Percentiles rank a stretch among this genome's conserved stretches.
These are phyloP conservation scores for Backusella circina DNA, from an alignment of 192 early-diverging fungal genomes.

Conservation along the genomic window DNA sequence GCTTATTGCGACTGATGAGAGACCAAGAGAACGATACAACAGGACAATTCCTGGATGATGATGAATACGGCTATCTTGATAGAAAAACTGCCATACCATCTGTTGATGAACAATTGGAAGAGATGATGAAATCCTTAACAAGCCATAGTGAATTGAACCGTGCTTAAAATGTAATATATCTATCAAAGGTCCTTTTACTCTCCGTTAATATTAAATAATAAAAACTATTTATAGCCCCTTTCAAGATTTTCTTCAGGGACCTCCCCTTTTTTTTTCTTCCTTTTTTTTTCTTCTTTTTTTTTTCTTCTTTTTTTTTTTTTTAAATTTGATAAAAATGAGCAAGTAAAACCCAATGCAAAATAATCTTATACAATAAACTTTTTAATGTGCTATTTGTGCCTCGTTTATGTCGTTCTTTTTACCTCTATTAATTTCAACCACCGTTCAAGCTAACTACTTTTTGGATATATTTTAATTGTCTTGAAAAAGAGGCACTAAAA, in stretches of 20 bases:
- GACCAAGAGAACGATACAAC: not conserved
- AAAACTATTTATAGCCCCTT: not conserved
- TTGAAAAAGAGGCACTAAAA: not conserved
- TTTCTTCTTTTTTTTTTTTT: not conserved
- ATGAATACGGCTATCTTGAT: not conserved
- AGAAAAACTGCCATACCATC: not conserved
- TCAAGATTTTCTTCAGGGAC: not conserved
- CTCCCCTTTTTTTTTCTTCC: not conserved
- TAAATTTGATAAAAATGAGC: not conserved
- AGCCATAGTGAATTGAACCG: not conserved
- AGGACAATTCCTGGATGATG: not conserved
- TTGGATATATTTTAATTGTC: not conserved
- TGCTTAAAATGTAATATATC: not conserved
- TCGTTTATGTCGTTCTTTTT: not conserved
- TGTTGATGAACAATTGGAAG: constrained; percentile 11
- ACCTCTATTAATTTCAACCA: not conserved
- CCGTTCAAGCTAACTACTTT: not conserved
- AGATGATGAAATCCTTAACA: constrained; percentile 10
- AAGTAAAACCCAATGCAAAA: not conserved
- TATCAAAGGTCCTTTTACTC: not conserved
- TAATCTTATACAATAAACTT: not conserved
- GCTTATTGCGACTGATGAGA: constrained; percentile 3
- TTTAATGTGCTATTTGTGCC: not conserved
- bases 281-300: not conserved
- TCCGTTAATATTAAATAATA: not conserved